These are phyloP conservation scores for Umbelopsis sp. DNA, from an alignment of 192 early-diverging fungal genomes.

Conservation along the genomic window DNA sequence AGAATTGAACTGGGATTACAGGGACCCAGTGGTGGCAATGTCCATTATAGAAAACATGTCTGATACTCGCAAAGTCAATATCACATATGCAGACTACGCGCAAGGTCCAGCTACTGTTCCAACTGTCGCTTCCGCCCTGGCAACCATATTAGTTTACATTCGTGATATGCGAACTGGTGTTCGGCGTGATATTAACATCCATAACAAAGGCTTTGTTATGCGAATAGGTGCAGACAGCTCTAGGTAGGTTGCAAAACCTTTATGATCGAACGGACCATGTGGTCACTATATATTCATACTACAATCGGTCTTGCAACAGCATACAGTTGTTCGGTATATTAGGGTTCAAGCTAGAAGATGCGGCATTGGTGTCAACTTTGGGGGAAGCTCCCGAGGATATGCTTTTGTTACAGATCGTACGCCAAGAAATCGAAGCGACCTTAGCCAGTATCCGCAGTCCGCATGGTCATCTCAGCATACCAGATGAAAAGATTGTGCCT, in stretches of 20 bases:
- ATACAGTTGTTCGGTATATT: slow-evolving; percentile 27
- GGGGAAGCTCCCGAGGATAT: neutral
- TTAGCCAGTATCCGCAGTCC: slow-evolving; percentile 8
- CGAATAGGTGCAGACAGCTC: slow-evolving; percentile 35
- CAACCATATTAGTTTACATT: slow-evolving; percentile 21
- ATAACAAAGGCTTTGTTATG: slow-evolving; percentile 29
- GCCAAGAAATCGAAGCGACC: neutral
- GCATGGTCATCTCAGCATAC: neutral
- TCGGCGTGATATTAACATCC: slow-evolving; percentile 36
- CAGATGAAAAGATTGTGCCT: neutral
- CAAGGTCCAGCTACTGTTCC: neutral
- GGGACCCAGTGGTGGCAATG: slow-evolving; percentile 16
- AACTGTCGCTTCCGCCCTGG: slow-evolving; percentile 24
- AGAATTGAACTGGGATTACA: neutral
- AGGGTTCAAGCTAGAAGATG: slow-evolving; percentile 30
- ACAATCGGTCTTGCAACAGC: slow-evolving; percentile 9
- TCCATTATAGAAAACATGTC: slow-evolving; percentile 11
- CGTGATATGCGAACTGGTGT: slow-evolving; percentile 25
- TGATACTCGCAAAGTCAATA: slow-evolving; percentile 14
- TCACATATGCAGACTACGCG: slow-evolving; percentile 11
- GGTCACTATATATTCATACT: neutral
- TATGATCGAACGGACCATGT: no score
- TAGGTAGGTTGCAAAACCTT: slow-evolving; percentile 29
- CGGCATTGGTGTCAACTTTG: neutral
- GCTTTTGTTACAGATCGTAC: neutral